Evolutionary conservation across 257 asterid species (phyloP).

Genomic region (Scutellaria baicalensis): DNA sequence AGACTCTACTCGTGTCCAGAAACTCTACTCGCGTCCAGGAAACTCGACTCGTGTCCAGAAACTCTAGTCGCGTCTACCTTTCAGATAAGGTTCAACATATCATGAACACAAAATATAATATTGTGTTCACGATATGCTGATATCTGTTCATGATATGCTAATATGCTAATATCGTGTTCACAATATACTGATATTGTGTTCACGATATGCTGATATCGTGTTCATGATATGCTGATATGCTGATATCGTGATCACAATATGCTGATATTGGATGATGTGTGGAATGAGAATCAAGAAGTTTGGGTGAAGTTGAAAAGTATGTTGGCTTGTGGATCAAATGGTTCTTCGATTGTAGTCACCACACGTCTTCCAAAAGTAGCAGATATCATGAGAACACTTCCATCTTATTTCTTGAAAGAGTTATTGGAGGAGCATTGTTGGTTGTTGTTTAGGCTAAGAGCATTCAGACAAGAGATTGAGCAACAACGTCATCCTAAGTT

Average conservation of each 20-base stretch:
- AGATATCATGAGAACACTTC: constrained; percentile 17
- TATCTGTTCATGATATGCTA: too few species aligned
- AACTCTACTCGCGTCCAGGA: too few species aligned
- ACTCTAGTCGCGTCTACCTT: too few species aligned
- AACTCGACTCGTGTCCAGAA: too few species aligned
- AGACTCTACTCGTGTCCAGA: too few species aligned
- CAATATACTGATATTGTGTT: too few species aligned
- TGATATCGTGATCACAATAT: not conserved
- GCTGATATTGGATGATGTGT: constrained; percentile 22
- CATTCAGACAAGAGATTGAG: not conserved
- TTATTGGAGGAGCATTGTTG: constrained; percentile 23
- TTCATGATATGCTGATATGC: not conserved
- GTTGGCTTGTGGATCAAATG: constrained; percentile 14
- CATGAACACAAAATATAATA: too few species aligned
- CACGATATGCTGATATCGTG: not conserved
- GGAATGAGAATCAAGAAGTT: constrained; percentile 24
- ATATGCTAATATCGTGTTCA: too few species aligned
- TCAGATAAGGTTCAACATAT: too few species aligned
- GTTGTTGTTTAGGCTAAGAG: constrained; percentile 20
- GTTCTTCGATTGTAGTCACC: constrained; percentile 19
- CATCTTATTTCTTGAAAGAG: constrained; percentile 4
- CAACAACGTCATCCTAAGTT: not conserved
- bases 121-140: too few species aligned
- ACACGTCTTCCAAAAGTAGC: constrained; percentile 23
- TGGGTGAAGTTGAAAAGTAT: constrained; percentile 15